phyloP scores from a whole-genome alignment of 2,329 filamentous ascomycete genomes.

The Cercospora sesami region DNA sequence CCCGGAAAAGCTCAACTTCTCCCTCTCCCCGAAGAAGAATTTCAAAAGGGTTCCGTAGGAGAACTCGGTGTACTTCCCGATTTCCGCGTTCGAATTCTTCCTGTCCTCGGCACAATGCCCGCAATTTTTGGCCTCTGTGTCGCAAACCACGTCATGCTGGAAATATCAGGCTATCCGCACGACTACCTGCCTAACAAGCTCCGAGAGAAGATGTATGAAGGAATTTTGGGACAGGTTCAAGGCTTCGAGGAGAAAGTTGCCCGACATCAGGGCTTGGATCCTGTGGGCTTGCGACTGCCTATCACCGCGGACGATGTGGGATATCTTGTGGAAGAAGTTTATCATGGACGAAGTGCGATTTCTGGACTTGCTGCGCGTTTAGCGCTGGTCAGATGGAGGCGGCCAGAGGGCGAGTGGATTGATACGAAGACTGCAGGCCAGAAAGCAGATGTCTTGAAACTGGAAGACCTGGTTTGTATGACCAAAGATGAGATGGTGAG shows the following conservation, averaged over 20 bases:
- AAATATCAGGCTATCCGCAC: slow-evolving; percentile 76
- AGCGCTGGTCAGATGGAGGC: slow-evolving; percentile 76
- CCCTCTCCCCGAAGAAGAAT: slow-evolving; percentile 84
- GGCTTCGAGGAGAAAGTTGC: slow-evolving; percentile 75
- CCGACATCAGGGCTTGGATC: slow-evolving; percentile 53
- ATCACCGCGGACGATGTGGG: slow-evolving; percentile 78
- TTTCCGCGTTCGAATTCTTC: slow-evolving; percentile 91
- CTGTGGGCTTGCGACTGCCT: slow-evolving; percentile 74
- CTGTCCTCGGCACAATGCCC: slow-evolving; percentile 94
- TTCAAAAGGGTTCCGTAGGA: slow-evolving; percentile 77
- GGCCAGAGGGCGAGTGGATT: slow-evolving; percentile 62
- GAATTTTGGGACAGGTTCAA: slow-evolving; percentile 73
- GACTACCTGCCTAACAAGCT: slow-evolving; percentile 80
- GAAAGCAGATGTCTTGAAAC: slow-evolving; percentile 67
- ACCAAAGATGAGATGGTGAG: slow-evolving; percentile 82
- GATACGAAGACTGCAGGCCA: slow-evolving; percentile 71
- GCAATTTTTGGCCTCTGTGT: slow-evolving; percentile 90
- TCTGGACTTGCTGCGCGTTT: slow-evolving; percentile 79
- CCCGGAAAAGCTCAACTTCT: slow-evolving; percentile 89
- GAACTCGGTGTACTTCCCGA: slow-evolving; percentile 87
- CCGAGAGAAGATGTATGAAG: slow-evolving; percentile 89
- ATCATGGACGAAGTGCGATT: slow-evolving; percentile 75
- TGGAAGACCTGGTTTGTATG: slow-evolving; percentile 81
- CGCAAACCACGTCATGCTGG: slow-evolving; percentile 89
- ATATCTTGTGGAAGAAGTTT: slow-evolving; percentile 88